A percentile compares a stretch with the other conserved stretches of the same genome.
These are phyloP conservation scores for Cladosporium oxysporum DNA, from an alignment of 2,329 filamentous ascomycete genomes.

Conservation along the genomic window DNA sequence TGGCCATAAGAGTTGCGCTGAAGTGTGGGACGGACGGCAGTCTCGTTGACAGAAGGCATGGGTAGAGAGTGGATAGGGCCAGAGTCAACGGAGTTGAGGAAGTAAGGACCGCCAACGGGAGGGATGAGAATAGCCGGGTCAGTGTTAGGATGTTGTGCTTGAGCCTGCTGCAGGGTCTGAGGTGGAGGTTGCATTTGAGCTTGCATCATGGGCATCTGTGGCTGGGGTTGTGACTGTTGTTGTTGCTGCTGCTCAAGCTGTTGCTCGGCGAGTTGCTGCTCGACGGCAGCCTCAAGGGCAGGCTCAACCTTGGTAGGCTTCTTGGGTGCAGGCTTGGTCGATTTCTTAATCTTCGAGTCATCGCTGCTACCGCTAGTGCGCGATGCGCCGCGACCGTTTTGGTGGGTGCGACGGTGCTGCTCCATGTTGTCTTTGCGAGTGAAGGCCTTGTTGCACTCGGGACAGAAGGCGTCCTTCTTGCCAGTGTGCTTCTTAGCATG, in stretches of 20 bases:
- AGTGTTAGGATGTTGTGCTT: conserved; percentile 16
- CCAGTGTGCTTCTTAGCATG: conserved; percentile 84
- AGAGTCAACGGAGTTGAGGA: conserved; percentile 34
- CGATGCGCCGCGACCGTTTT: conserved; percentile 49
- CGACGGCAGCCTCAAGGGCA: conserved; percentile 37
- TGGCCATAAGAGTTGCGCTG: conserved; percentile 34
- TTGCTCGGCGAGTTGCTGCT: conserved; percentile 38
- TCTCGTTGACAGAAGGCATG: conserved; percentile 36
- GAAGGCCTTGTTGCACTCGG: conserved; percentile 76
- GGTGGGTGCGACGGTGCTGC: conserved; percentile 77
- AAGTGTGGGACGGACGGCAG: conserved; percentile 34
- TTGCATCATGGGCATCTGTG: conserved; percentile 19
- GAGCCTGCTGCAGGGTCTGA: conserved; percentile 13
- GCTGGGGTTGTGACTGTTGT: conserved; percentile 20
- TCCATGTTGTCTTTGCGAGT: conserved; percentile 86
- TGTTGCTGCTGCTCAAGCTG: conserved; percentile 30
- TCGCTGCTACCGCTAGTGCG: conserved; percentile 42
- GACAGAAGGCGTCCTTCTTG: conserved; percentile 72
- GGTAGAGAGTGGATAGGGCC: conserved; percentile 39
- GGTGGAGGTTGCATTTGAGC: conserved; percentile 25
- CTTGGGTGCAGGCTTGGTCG: conserved; percentile 39
- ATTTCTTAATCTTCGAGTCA: conserved; percentile 49
- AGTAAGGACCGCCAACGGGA: conserved; percentile 36
- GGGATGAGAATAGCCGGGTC: conserved; percentile 34
- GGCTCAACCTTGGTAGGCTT: conserved; percentile 36